These are phyloP conservation scores for Melampsora americana DNA, from an alignment of 1,284 basidiomycete genomes.

Conservation along the genomic window DNA sequence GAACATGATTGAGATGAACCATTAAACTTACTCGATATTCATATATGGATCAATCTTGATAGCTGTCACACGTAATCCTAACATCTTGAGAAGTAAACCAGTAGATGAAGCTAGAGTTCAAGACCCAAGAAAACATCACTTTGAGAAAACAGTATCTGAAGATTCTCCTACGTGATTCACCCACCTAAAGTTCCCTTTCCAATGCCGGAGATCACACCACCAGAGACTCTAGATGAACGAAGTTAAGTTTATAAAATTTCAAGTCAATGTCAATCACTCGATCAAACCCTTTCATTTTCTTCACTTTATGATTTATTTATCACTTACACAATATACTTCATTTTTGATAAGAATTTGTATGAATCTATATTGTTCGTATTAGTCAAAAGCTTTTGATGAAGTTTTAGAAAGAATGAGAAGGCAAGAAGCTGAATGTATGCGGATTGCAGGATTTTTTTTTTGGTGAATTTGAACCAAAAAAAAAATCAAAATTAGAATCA, in stretches of 20 bases:
- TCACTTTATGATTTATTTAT: not conserved
- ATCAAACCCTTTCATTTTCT: not conserved
- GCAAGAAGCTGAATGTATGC: no score
- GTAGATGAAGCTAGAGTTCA: constrained; percentile 75
- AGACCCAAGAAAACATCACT: not conserved
- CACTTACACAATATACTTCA: constrained; percentile 37
- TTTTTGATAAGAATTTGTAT: no score
- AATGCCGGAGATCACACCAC: constrained; percentile 58
- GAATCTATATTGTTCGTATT: no score
- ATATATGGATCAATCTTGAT: constrained; percentile 99
- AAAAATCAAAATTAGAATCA: no score
- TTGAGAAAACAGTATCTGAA: not conserved
- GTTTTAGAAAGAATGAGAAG: no score
- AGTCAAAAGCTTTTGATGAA: no score
- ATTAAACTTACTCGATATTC: constrained; percentile 75
- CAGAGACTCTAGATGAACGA: constrained; percentile 48
- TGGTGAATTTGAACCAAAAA: no score
- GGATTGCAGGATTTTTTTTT: no score
- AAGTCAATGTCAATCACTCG: not conserved
- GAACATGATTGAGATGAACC: not conserved
- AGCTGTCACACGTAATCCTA: constrained; percentile 91
- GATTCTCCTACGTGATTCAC: not conserved
- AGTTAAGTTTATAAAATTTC: constrained; percentile 25
- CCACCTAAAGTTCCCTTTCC: constrained; percentile 57
- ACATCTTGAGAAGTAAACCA: constrained; percentile 89